A percentile compares a stretch with the other conserved stretches of the same genome.
Conservation (phyloP, 78 protist species). For the Dictyostelium citrinum region DNA sequence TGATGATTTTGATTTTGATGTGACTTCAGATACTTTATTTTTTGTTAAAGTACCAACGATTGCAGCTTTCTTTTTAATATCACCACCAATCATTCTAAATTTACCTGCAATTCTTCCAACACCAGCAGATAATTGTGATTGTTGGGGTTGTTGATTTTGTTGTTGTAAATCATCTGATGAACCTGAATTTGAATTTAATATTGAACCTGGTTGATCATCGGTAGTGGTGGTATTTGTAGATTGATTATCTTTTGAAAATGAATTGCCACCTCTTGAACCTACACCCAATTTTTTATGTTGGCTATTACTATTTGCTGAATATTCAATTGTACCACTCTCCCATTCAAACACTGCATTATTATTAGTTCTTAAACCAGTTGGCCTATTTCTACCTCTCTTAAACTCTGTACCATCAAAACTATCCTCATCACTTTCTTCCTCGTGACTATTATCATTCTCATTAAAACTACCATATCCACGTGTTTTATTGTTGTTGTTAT, state of each 20-base stretch:
- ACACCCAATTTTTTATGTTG: background rate
- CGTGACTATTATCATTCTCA: background rate
- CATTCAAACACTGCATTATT: conserved; percentile 23
- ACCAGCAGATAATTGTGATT: background rate
- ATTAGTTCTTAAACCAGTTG: conserved; percentile 32
- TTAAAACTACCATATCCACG: conserved; percentile 3
- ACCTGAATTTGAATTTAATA: background rate
- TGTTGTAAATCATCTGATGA: background rate
- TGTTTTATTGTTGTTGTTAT: background rate
- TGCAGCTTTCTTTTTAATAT: conserved; percentile 62
- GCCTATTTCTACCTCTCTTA: conserved; percentile 20
- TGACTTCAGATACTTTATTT: background rate
- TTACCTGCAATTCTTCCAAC: conserved; percentile 9
- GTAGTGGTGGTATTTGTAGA: too few relatives aligned
- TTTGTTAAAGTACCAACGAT: conserved; percentile 34
- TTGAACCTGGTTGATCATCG: background rate
- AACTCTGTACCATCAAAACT: background rate
- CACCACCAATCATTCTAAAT: conserved; percentile 20
- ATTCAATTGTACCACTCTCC: conserved; percentile 7
- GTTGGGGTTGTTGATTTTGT: conserved; percentile 24
- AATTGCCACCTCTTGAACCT: background rate
- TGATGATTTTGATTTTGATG: conserved; percentile 19
- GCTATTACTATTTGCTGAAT: background rate
- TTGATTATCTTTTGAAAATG: background rate
- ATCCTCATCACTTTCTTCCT: background rate